A percentile compares a stretch with the other conserved stretches of the same genome.
These are phyloP conservation scores for Septoria petroselini DNA, from an alignment of 2,329 filamentous ascomycete genomes.

Conservation along the genomic window DNA sequence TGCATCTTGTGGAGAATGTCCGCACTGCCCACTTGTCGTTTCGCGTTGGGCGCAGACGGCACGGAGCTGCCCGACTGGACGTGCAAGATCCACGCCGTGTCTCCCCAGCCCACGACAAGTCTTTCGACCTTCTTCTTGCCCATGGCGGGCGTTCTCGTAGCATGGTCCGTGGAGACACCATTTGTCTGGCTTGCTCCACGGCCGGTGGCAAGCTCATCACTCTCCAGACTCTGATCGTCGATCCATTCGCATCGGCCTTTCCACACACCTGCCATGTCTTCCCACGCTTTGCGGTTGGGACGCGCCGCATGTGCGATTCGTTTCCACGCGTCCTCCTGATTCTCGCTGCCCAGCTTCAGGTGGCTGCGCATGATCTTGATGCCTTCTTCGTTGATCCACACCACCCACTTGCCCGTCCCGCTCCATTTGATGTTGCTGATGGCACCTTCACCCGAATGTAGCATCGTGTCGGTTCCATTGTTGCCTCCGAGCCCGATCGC, in stretches of 20 bases:
- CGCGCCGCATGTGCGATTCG: constrained; percentile 88
- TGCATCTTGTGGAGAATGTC: constrained; percentile 91
- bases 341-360: constrained; percentile 69
- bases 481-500: constrained; percentile 74
- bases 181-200: constrained; percentile 34
- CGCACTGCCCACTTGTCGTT: constrained; percentile 71
- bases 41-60: constrained; percentile 61
- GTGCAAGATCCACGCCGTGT: constrained; percentile 92
- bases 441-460: constrained; percentile 88
- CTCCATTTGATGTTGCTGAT: constrained; percentile 96
- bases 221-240: constrained; percentile 74
- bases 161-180: constrained; percentile 30
- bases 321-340: constrained; percentile 87
- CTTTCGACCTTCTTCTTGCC: constrained; percentile 58
- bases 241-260: constrained; percentile 92
- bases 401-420: constrained; percentile 83
- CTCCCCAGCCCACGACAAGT: constrained; percentile 89
- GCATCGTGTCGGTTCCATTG: constrained; percentile 76
- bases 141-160: constrained; percentile 24
- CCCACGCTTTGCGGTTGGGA: constrained; percentile 82
- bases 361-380: constrained; percentile 97
- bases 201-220: constrained; percentile 57
- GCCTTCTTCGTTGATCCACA: constrained; percentile 93
- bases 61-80: constrained; percentile 70
- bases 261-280: constrained; percentile 95